Base-by-base conservation (phyloP, 495 filamentous ascomycete genomes). In the Neurospora hispaniola region DNA sequence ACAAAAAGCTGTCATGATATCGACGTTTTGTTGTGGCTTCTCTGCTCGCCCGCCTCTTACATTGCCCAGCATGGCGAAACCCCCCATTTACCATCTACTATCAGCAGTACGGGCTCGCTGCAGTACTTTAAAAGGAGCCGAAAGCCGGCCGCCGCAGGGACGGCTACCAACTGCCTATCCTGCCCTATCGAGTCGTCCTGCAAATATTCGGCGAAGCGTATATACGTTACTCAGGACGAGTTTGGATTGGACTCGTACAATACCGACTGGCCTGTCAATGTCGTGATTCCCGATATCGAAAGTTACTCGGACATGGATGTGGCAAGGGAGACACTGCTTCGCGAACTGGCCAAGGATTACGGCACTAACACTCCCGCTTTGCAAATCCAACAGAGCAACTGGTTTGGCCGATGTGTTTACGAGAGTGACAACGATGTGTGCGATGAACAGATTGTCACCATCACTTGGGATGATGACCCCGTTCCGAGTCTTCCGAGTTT, bases 1-100 rank as follows among this genome's bases (percentile, higher is more conserved):
- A 97, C 96, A 5, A 99, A 98, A 79, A 96, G 92, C 69, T 97
- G 94, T 77, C 94, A 97, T 80, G 94, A 97, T 76, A 92, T 98
- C 39, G 95, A 99, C 75, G 88, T 97, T 68, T 82, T 98, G 12
- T 81, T 98, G 18, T 99, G 96, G 96, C 81, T 99, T 35, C 84
- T 95, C 11, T 92, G 89, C 78, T 91, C 91, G 38, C 89, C 91
- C 10, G 77, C 86, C 0, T 79, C 85, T 9, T 76, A 73, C 69
- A 31, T 14, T 71, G 42, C 73, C 23, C 72, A 76, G 69, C 74
- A 79, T 5, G 74, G 73, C 40, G 75, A 80, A 39, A 83, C 85
- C 31, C 85, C 89, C 4, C 96, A 98, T 81, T 86, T 93, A 1
- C 96, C 96, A 3, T 85, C 88, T 18, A 86, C 84, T 0, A 86